Evolutionary conservation across 2,329 filamentous ascomycete species (phyloP).

Genomic region (Fusarium devonianum): DNA sequence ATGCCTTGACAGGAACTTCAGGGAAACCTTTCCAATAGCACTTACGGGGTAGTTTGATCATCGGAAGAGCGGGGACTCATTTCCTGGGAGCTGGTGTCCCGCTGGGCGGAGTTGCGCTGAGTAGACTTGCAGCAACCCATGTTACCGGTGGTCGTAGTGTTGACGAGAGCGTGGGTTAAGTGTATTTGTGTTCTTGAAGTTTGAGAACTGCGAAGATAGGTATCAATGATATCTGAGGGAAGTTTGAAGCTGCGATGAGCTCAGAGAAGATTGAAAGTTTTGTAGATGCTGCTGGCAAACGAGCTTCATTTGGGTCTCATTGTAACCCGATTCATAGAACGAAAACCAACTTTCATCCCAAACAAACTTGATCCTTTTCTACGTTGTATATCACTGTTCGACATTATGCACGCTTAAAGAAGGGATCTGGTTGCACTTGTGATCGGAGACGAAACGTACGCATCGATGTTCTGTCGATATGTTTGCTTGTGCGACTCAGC

Average conservation of each 20-base stretch:
- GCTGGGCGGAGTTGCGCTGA: not conserved
- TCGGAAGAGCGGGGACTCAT: slow-evolving; percentile 11
- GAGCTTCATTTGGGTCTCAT: not conserved
- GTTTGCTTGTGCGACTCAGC: not conserved
- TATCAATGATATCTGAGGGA: not conserved
- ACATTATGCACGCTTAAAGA: not conserved
- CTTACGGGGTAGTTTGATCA: slow-evolving; percentile 7
- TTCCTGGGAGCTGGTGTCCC: slow-evolving; percentile 16
- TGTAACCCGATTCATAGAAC: not conserved
- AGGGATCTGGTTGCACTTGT: not conserved
- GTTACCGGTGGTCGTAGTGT: not conserved
- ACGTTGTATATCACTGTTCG: not conserved
- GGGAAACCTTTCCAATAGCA: not conserved
- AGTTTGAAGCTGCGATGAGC: not conserved
- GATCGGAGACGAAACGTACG: not conserved
- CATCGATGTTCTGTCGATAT: slow-evolving; percentile 4
- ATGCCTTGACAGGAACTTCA: not conserved
- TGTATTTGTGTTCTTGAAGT: not conserved
- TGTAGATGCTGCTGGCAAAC: not conserved
- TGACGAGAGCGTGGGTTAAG: not conserved
- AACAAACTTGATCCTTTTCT: not conserved
- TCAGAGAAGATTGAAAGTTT: not conserved
- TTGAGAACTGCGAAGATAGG: too few relatives aligned
- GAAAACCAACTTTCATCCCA: not conserved
- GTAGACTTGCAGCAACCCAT: slow-evolving; percentile 19